A percentile compares a stretch with the other conserved stretches of the same genome.
Conservation (phyloP, 306 rosid genomes). For the Corylus americana region DNA sequence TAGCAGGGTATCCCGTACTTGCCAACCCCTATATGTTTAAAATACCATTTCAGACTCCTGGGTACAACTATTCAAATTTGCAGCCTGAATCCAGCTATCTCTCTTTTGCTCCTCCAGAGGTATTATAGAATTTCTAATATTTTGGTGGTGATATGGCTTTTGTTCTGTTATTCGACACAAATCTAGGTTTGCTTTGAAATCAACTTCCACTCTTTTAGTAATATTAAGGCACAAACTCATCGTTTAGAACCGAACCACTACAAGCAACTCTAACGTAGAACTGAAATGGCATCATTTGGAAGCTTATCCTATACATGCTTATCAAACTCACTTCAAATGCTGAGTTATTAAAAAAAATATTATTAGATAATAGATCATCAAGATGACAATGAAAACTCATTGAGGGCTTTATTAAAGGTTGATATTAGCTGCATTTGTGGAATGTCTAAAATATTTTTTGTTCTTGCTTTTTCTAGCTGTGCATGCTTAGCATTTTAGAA, state of each 20-base stretch:
- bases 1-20: constrained; percentile 70
- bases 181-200: too few species aligned
- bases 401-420: neutral
- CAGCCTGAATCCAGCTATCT: constrained; percentile 62
- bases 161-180: neutral
- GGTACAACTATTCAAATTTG: constrained; percentile 48
- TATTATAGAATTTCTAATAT: constrained; percentile 32
- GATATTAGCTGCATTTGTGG: neutral
- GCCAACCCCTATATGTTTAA: constrained; percentile 57
- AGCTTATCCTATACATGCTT: constrained; percentile 6
- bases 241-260: neutral
- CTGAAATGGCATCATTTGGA: neutral
- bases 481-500: constrained; percentile 1
- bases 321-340: neutral
- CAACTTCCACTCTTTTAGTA: neutral
- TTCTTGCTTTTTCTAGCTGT: neutral
- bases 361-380: neutral
- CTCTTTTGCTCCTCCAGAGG: constrained; percentile 98
- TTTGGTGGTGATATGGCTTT: constrained; percentile 24
- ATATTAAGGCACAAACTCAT: constrained; percentile 5
- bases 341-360: neutral
- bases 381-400: neutral
- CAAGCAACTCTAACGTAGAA: neutral
- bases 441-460: neutral
- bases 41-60: constrained; percentile 62